Evolutionary conservation across 495 filamentous ascomycete genomes (phyloP).

Genomic region (Tuber magnatum): DNA sequence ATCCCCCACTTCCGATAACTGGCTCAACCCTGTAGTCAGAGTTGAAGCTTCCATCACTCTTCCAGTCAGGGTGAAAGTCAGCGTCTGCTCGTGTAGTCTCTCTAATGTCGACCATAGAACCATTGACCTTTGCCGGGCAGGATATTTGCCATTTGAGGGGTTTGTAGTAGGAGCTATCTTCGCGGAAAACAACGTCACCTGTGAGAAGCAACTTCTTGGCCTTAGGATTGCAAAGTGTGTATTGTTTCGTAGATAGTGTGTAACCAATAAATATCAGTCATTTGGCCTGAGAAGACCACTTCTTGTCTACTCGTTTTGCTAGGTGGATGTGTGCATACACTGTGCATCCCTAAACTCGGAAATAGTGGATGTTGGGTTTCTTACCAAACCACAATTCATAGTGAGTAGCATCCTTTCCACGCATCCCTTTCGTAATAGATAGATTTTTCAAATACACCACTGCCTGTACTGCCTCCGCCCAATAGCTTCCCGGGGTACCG

Average conservation of each 20-base stretch:
- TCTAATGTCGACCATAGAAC: too few relatives aligned
- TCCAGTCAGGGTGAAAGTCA: too few relatives aligned
- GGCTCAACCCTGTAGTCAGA: too few relatives aligned
- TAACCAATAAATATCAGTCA: not conserved
- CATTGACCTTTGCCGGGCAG: too few relatives aligned
- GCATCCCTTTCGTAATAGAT: not conserved
- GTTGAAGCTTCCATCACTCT: too few relatives aligned
- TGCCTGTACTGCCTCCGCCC: not conserved
- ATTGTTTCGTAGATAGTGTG: not conserved
- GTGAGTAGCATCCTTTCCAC: not conserved
- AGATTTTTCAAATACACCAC: not conserved
- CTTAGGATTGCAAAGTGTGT: not conserved
- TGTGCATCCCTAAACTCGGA: not conserved
- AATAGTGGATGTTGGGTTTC: not conserved
- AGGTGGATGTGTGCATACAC: not conserved
- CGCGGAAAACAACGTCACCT: not conserved
- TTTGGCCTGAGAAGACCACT: not conserved
- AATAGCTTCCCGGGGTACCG: not conserved
- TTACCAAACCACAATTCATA: not conserved
- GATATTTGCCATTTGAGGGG: accelerated
- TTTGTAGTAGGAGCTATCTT: not conserved
- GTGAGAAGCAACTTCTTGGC: not conserved
- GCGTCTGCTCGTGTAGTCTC: too few relatives aligned
- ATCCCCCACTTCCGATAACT: too few relatives aligned
- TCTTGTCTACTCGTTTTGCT: not conserved